A percentile compares a stretch with the other conserved stretches of the same genome.
phyloP scores from a whole-genome alignment of 441 rosid genomes.

The Isatis lusitanica region DNA sequence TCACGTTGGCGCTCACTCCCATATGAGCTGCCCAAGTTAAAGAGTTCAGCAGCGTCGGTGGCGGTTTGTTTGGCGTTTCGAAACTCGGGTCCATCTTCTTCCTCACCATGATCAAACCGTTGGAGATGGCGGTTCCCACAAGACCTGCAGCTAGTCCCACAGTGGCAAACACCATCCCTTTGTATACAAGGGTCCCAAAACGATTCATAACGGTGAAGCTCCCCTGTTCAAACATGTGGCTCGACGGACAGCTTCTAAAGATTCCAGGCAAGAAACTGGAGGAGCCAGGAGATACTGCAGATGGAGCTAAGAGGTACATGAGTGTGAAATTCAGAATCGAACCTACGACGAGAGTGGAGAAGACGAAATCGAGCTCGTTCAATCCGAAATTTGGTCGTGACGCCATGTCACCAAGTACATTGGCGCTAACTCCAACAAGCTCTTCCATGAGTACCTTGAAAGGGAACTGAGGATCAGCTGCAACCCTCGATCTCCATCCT shows the following conservation, averaged over 20 bases:
- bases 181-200: slow-evolving; percentile 44
- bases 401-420: slow-evolving; percentile 95
- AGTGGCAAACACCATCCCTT: slow-evolving; percentile 34
- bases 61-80: slow-evolving; percentile 86
- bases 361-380: slow-evolving; percentile 89
- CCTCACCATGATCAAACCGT: slow-evolving; percentile 78
- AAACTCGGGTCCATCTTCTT: slow-evolving; percentile 93
- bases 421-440: slow-evolving; percentile 80
- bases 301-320: slow-evolving; percentile 89
- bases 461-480: slow-evolving; percentile 94
- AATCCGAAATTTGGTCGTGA: slow-evolving; percentile 95
- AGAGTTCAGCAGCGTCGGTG: slow-evolving; percentile 83
- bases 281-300: slow-evolving; percentile 39
- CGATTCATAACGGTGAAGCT: slow-evolving; percentile 55
- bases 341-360: slow-evolving; percentile 88
- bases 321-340: slow-evolving; percentile 86
- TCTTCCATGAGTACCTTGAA: slow-evolving; percentile 96
- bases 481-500: slow-evolving; percentile 91
- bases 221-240: slow-evolving; percentile 77
- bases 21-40: slow-evolving; percentile 94
- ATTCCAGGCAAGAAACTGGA: slow-evolving; percentile 37
- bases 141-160: slow-evolving; percentile 86
- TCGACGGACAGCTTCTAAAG: slow-evolving; percentile 68
- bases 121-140: slow-evolving; percentile 84
- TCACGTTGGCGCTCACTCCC: slow-evolving; percentile 91